These are phyloP conservation scores for Podospora bellae-mahoneyi DNA, from an alignment of 495 filamentous ascomycete genomes.

Conservation along the genomic window DNA sequence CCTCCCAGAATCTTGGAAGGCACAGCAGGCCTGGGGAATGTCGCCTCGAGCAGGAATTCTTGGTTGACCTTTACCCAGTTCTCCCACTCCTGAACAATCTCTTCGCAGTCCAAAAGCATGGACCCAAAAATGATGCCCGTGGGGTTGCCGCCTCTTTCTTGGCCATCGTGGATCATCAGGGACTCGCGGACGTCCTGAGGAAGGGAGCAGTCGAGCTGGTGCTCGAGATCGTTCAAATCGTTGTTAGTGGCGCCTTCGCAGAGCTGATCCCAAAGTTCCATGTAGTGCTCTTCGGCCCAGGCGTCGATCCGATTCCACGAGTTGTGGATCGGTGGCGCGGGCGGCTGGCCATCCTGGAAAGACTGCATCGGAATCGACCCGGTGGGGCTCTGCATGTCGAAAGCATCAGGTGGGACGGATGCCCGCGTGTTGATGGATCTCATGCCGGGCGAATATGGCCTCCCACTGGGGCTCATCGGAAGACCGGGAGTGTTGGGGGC, in stretches of 20 bases:
- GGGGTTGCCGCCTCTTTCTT: constrained; percentile 87
- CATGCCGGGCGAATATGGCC: constrained; percentile 89
- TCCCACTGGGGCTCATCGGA: constrained; percentile 55
- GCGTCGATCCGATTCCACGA: constrained; percentile 91
- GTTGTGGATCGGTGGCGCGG: constrained; percentile 79
- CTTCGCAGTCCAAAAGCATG: constrained; percentile 97
- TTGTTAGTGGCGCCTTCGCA: constrained; percentile 88
- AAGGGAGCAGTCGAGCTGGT: constrained; percentile 90
- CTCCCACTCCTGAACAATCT: constrained; percentile 96
- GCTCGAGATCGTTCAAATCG: constrained; percentile 94
- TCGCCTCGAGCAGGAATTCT: constrained; percentile 66
- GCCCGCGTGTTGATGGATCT: constrained; percentile 64
- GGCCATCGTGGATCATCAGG: constrained; percentile 84
- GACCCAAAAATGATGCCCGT: constrained; percentile 89
- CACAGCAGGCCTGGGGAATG: constrained; percentile 52
- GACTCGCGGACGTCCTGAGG: constrained; percentile 94
- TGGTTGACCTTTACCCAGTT: constrained; percentile 93
- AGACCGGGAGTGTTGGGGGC: constrained; percentile 46
- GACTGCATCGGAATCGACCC: constrained; percentile 96
- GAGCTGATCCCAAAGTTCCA: constrained; percentile 89
- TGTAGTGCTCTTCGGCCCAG: constrained; percentile 93
- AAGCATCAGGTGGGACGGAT: constrained; percentile 56
- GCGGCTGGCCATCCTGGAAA: constrained; percentile 86
- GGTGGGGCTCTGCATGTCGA: constrained; percentile 60
- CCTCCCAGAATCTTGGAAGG: constrained; percentile 68